Base-by-base conservation (phyloP, 176 grass and related monocot genomes). In the Eragrostis nindensis region DNA sequence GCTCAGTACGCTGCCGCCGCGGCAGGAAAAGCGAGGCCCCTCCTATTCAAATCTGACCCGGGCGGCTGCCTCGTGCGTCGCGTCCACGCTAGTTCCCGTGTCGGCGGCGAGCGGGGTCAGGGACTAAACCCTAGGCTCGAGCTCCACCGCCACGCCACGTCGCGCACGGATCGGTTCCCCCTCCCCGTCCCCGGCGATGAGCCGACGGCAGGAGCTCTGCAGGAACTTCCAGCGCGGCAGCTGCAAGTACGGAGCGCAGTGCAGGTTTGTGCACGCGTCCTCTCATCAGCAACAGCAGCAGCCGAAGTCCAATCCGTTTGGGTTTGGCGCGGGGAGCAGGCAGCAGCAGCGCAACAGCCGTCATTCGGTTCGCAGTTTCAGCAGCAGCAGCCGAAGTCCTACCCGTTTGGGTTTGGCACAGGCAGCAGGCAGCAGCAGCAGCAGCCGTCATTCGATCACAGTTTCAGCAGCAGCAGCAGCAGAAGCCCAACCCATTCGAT, bases 221-320 rank as follows among this genome's bases (percentile, higher is more conserved):
- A 82, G 90, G 73, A 88, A 97, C 75, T 97, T 93, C 80, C 90
- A 90, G 67, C 86, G 88, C 59, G 90, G 48, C 87, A 98, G 95
- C 55, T 98, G 92, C 82, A 88, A 81, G 75, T 98, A 87, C 84
- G 95, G 95, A 52, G 88, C 82, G 7, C 84, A 92, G 39, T 98
- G 95, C 56, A 94, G 81, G 86, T 98, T 75, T 71, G 70, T 77
- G 72, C 95, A 98, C 81, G 71, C 59, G 19, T 85, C 84, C 30
- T 72, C 85, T 0, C 69, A 82, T 46, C 76, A 89, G 38, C 83
- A 82, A 44, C 89, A 88, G 21, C 89, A 93, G 64, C 89, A 93
- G 69, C 50, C 79, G 49, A 97, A 74, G 6, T 64, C 95, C 46
- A 97, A 89, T 56, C 87, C 87, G 3, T 97, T 92, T 66, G 92